A percentile compares a stretch with the other conserved stretches of the same genome.
phyloP scores from a whole-genome alignment of 371 early-diverging fungal species.

The Basidiobolus meristosporus region DNA sequence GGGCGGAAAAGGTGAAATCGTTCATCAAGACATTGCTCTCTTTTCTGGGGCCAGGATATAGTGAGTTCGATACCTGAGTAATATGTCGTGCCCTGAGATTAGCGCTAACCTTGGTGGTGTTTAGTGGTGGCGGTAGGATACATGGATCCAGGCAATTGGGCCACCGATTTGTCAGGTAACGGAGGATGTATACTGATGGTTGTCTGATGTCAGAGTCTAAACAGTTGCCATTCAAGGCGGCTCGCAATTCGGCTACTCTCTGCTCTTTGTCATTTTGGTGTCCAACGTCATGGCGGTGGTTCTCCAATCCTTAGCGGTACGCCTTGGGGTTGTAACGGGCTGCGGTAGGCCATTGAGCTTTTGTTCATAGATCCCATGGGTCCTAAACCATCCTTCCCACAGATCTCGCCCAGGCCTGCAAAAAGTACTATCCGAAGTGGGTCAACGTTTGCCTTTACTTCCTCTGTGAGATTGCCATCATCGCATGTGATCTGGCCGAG shows the following conservation, averaged over 20 bases:
- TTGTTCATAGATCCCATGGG: too few species aligned
- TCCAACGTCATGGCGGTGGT: slow-evolving; percentile 34
- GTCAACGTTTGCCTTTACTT: slow-evolving; percentile 25
- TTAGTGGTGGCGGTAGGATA: slow-evolving; percentile 23
- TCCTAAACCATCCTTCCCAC: slow-evolving; percentile 1
- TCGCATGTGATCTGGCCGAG: slow-evolving; percentile 55
- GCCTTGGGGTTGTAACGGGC: slow-evolving; percentile 52
- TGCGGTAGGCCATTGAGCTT: too few species aligned
- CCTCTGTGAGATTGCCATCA: slow-evolving; percentile 51
- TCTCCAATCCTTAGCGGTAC: slow-evolving; percentile 37
- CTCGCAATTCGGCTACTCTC: slow-evolving; percentile 5
- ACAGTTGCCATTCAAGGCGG: background rate
- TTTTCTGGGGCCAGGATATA: too few species aligned
- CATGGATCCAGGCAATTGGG: slow-evolving; percentile 46
- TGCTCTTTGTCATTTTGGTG: slow-evolving; percentile 45
- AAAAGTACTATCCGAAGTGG: slow-evolving; percentile 19
- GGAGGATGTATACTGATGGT: too few species aligned
- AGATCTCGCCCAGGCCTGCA: slow-evolving; percentile 40
- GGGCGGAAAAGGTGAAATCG: too few species aligned
- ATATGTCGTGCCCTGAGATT: too few species aligned
- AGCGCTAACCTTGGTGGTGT: too few species aligned
- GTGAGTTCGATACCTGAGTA: too few species aligned
- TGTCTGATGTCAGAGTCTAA: too few species aligned
- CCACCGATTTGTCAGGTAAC: slow-evolving; percentile 6
- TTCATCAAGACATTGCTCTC: too few species aligned